Conservation (phyloP, 1,139 yeast genomes). For the Zygoascus sp. region DNA sequence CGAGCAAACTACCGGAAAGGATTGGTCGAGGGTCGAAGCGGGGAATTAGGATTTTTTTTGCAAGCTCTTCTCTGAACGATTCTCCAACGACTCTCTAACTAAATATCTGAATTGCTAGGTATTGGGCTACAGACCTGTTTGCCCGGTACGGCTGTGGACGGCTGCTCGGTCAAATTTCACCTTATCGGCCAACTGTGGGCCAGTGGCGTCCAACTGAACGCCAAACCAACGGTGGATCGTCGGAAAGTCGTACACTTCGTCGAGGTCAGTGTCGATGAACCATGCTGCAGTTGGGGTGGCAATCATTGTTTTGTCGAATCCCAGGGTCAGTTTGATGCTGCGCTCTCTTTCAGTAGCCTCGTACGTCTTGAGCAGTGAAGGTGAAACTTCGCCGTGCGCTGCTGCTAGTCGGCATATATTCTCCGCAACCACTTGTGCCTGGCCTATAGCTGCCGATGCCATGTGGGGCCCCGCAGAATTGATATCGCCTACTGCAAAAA, state of each 20-base stretch:
- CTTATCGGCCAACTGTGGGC: too few species aligned
- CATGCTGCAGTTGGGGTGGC: conserved; percentile 2
- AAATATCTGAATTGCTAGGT: too few species aligned
- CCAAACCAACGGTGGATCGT: conserved; percentile 3
- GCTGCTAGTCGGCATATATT: conserved; percentile 16
- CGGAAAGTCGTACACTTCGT: conserved; percentile 3
- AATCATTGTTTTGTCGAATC: conserved; percentile 12
- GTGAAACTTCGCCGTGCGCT: background rate
- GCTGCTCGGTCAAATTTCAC: too few species aligned
- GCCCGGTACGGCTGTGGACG: too few species aligned
- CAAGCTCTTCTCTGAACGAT: too few species aligned
- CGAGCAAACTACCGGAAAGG: too few species aligned
- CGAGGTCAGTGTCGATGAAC: background rate
- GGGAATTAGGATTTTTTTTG: too few species aligned
- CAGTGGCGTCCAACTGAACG: too few species aligned
- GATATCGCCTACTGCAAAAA: conserved; percentile 27
- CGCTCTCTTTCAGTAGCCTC: conserved; percentile 16
- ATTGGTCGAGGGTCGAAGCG: too few species aligned
- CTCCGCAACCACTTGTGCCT: conserved; percentile 17
- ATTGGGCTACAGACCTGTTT: too few species aligned
- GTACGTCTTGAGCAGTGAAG: conserved; percentile 11
- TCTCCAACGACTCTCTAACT: too few species aligned
- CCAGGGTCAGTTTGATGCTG: conserved; percentile 19
- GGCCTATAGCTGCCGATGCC: conserved; percentile 20
- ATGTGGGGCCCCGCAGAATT: conserved; percentile 18